Conservation (phyloP, 73 alveolate species). For the Paramecium octaurelia region DNA sequence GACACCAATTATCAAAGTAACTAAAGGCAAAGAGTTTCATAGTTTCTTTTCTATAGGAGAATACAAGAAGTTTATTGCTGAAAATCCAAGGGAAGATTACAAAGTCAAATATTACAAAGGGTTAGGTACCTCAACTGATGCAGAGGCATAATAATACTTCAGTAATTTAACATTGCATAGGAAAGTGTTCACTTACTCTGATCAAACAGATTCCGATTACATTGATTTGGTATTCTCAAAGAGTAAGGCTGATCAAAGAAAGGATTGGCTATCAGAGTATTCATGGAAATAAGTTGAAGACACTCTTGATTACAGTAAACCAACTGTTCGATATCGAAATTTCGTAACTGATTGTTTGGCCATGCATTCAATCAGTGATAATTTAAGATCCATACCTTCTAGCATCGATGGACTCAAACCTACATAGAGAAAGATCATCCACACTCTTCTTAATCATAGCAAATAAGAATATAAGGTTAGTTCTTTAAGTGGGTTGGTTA, state of each 20-base stretch:
- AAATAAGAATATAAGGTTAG: constrained; percentile 96
- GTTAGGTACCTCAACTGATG: constrained; percentile 98
- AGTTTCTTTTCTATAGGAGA: constrained; percentile 96
- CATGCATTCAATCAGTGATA: constrained; percentile 94
- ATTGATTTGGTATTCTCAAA: constrained; percentile 97
- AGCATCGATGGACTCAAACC: constrained; percentile 98
- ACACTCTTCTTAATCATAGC: constrained; percentile 86
- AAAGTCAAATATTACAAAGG: constrained; percentile 99
- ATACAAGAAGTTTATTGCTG: constrained; percentile 88
- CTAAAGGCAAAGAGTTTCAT: constrained; percentile 78
- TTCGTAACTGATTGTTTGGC: constrained; percentile 95
- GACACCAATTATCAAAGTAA: constrained; percentile 98
- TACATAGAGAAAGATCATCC: constrained; percentile 93
- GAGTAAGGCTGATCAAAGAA: constrained; percentile 94
- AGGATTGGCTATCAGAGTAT: constrained; percentile 87
- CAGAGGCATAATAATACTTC: constrained; percentile 98
- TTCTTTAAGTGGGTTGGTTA: constrained; percentile 96
- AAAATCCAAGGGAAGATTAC: constrained; percentile 76
- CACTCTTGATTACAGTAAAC: constrained; percentile 74
- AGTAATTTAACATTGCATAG: constrained; percentile 81
- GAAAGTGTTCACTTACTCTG: constrained; percentile 81
- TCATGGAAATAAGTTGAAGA: constrained; percentile 53
- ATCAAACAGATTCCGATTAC: constrained; percentile 90
- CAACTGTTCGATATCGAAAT: constrained; percentile 74
- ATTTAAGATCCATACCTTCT: constrained; percentile 94